phyloP scores from a whole-genome alignment of 208 protist species.

The Sergeia podlipaevii region DNA sequence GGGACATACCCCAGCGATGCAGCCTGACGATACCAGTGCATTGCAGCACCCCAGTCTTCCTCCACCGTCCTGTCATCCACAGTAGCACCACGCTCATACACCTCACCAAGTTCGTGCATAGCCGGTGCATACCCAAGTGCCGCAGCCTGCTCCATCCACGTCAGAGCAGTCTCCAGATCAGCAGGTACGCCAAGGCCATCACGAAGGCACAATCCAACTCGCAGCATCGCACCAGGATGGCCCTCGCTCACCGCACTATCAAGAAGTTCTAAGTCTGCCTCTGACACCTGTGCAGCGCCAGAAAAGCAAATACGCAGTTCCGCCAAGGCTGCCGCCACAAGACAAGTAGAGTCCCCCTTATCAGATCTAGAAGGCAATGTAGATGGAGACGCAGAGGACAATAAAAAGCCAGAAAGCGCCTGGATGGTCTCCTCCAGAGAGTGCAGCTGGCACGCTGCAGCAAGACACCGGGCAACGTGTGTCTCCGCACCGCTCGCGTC shows the following conservation, averaged over 20 bases:
- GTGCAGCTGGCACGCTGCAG: too few species aligned
- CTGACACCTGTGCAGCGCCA: neutral
- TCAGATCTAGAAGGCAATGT: too few species aligned
- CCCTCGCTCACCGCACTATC: constrained; percentile 38
- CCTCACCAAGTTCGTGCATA: constrained; percentile 72
- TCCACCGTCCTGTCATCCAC: constrained; percentile 4
- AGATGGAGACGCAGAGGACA: too few species aligned
- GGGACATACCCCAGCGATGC: constrained; percentile 48
- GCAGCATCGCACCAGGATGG: constrained; percentile 69
- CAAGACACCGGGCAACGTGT: too few species aligned
- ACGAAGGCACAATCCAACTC: constrained; percentile 55
- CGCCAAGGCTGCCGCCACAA: constrained; percentile 36
- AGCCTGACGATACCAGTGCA: constrained; percentile 56
- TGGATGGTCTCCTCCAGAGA: too few species aligned
- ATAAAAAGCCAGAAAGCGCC: too few species aligned
- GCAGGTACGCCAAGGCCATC: constrained; percentile 42
- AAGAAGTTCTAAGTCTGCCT: constrained; percentile 28
- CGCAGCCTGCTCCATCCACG: constrained; percentile 65
- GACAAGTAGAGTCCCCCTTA: constrained; percentile 7
- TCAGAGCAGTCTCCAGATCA: constrained; percentile 38
- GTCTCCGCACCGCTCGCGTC: too few species aligned
- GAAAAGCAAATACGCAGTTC: constrained; percentile 18
- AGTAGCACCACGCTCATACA: constrained; percentile 53
- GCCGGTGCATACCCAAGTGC: constrained; percentile 60
- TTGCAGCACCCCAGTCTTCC: constrained; percentile 75